Base-by-base conservation (phyloP, 768 basidiomycete genomes). In the Podaxis pistillaris region DNA sequence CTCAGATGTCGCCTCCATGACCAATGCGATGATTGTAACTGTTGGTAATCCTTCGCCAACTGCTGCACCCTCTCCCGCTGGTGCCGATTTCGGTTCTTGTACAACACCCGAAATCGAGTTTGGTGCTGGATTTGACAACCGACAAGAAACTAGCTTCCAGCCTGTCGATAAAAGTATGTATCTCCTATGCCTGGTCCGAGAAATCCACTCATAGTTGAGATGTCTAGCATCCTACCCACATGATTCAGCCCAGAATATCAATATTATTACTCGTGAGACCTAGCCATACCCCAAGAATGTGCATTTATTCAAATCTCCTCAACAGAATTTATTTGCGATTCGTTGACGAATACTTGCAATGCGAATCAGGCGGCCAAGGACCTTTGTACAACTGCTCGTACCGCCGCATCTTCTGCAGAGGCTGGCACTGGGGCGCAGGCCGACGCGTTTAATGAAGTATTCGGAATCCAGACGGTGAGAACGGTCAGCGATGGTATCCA, bases 61-160 rank as follows among this genome's bases (percentile, higher is more conserved):
- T 44, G 49, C 71, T 44, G 49, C 68, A 8, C 49, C 68, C 9
- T 66, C 69, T 12, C 37, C 72, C n/a, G 50, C 68, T 5, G 37
- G 62, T 63, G 77, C 73, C 15, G 67, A 84, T 73, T 87, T 88
- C 63, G 85, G 86, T 38, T 76, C 70, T 24, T 87, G 86, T 75
- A 74, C 81, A 3, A 74, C 82, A 12, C 86, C 86, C 13, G 72
- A 85, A 72, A 85, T 88, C 63, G 77, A 81, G 67, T 88, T 88
- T 66, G 85, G 76, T 51, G 73, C 67, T 33, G 84, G 83, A 40
- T 86, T 88, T 67, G 85, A 87, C 64, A 73, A 74, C 67, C 78
- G 86, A 62, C 82, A 75, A 65, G 86, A 87, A 68, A 87, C 85
- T 9, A 78, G 78, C 71, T 88, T 86, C 77, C 70, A 80, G 66